These are phyloP conservation scores for Priceomyces melissophilus DNA, from an alignment of 805 yeast species.

Conservation along the genomic window DNA sequence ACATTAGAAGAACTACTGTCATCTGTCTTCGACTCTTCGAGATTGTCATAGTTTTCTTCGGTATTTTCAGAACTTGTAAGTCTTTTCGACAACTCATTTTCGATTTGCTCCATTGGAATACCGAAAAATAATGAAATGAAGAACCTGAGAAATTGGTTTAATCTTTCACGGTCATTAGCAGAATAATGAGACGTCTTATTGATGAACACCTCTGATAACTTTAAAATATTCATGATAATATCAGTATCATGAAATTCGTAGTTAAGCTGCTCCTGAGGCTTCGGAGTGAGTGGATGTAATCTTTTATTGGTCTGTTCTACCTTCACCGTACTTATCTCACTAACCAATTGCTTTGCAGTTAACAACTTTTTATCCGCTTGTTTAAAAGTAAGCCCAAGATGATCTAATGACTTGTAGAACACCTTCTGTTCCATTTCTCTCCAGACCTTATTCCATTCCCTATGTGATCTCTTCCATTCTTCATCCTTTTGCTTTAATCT, in stretches of 20 bases:
- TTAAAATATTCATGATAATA: slow-evolving; percentile 69
- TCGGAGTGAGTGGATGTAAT: slow-evolving; percentile 80
- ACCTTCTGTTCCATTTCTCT: slow-evolving; percentile 96
- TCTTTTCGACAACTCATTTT: slow-evolving; percentile 30
- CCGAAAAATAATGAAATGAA: slow-evolving; percentile 74
- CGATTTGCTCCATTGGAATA: slow-evolving; percentile 47
- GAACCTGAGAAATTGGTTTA: slow-evolving; percentile 65
- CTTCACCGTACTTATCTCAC: slow-evolving; percentile 89
- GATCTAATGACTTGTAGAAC: slow-evolving; percentile 90
- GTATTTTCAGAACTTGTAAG: too few relatives aligned
- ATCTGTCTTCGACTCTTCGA: slow-evolving; percentile 4
- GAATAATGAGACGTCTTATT: slow-evolving; percentile 72
- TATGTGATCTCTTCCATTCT: slow-evolving; percentile 96
- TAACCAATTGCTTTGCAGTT: slow-evolving; percentile 84
- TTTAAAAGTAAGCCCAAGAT: slow-evolving; percentile 91
- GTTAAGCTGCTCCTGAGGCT: slow-evolving; percentile 70
- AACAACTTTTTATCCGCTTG: slow-evolving; percentile 92
- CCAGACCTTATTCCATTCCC: slow-evolving; percentile 99
- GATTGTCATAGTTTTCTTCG: slow-evolving; percentile 6
- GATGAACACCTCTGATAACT: slow-evolving; percentile 64
- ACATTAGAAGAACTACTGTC: slow-evolving; percentile 11
- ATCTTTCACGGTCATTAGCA: slow-evolving; percentile 71
- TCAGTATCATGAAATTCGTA: slow-evolving; percentile 63
- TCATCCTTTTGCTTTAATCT: slow-evolving; percentile 97
- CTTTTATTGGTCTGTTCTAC: slow-evolving; percentile 88